Evolutionary conservation across 2,329 filamentous ascomycete genomes (phyloP), one percentile per base, ranked within the genome.

Genomic region (Acrodontium crateriforme): DNA sequence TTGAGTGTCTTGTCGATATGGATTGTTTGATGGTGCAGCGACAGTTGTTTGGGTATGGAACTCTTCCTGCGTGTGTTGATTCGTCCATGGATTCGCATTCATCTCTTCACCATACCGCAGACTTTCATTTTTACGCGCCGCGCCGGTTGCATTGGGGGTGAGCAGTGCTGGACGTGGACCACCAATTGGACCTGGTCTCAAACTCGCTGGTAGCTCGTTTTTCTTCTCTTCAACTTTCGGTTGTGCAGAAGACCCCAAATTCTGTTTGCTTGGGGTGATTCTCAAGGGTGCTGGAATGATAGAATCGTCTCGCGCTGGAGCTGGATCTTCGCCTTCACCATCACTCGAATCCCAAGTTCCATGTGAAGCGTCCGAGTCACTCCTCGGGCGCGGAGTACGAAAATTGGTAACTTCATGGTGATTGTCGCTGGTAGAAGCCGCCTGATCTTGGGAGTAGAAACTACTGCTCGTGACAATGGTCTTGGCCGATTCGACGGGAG

Each of bases 1-100:
- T 49, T 13, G 55, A 24, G 31, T 27, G 19, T 34, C 30, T 25
- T 32, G 35, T 20, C 28, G 44, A 35, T 62, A 62, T 6, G 59
- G 59, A 30, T 62, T 62, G 35, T 60, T 57, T 3, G 56, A 59
- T 32, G 20, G 20, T 8, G 10, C 10, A 10, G 56, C 40, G 12
- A 13, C 16, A 31, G 18, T 30, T 19, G 13, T 14, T 24, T 25
- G 22, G 16, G n/a, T 14, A 9, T 17, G 4, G 9, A 14, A 19
- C 9, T n/a, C 9, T 11, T 20, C 19, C 10, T 18, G 18, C n/a
- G n/a, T 19, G 13, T 28, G 29, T 10, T 23, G 13, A 12, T 31
- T n/a, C 15, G 28, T 24, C 37, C 46, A 47, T 22, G 42, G 47
- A 34, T 50, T 49, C 9, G 38, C 26, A 16, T 41, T 35, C 24